These are phyloP conservation scores for Musa acuminata DNA, from an alignment of 176 grass and related monocot species.

Conservation along the genomic window DNA sequence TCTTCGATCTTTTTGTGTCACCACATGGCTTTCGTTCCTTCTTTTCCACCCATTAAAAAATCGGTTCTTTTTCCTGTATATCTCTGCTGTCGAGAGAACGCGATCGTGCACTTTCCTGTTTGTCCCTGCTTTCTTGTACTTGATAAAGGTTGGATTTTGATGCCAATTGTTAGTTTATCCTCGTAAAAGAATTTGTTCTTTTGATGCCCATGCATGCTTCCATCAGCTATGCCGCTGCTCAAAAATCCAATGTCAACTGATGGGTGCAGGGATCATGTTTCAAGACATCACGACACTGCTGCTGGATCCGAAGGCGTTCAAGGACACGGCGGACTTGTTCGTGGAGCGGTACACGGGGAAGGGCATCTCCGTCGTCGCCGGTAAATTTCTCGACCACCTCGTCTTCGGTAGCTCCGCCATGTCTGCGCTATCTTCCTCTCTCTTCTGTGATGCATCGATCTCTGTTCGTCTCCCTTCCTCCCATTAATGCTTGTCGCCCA, in stretches of 20 bases:
- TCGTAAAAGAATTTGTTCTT: neutral
- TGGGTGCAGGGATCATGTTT: slow-evolving; percentile 52
- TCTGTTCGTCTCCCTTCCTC: neutral
- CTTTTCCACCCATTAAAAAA: neutral
- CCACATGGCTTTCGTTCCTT: neutral
- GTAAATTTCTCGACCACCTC: slow-evolving; percentile 7
- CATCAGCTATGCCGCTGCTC: neutral
- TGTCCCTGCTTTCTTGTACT: neutral
- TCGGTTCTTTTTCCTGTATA: neutral
- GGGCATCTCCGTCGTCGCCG: slow-evolving; percentile 45
- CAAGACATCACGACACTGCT: slow-evolving; percentile 63
- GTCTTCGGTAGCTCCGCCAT: too few relatives aligned
- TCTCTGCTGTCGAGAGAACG: neutral
- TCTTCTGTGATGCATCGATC: neutral
- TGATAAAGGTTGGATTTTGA: neutral
- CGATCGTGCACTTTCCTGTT: neutral
- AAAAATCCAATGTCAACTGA: neutral
- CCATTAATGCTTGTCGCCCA: slow-evolving; percentile 18
- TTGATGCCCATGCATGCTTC: neutral
- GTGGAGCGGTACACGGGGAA: slow-evolving; percentile 42
- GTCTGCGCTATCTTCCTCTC: neutral
- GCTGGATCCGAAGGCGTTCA: slow-evolving; percentile 44
- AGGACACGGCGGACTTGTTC: slow-evolving; percentile 50
- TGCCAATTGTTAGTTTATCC: neutral
- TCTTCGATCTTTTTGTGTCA: neutral